These are phyloP conservation scores for Dentipellis sp. DNA, from an alignment of 768 basidiomycete species.

Conservation along the genomic window DNA sequence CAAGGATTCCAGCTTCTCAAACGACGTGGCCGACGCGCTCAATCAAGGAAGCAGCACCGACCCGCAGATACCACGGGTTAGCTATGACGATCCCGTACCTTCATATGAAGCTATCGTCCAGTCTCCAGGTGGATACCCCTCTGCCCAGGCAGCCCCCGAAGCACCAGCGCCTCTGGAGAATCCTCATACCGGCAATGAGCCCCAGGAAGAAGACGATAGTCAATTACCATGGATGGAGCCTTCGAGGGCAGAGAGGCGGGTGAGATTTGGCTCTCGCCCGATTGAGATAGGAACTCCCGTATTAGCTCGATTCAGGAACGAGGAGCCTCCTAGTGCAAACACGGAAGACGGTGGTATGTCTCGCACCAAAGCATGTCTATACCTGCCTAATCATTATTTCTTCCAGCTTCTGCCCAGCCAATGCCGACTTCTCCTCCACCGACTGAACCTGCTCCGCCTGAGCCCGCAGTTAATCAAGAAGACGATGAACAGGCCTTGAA, in stretches of 20 bases:
- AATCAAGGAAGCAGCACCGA: neutral
- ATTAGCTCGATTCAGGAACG: neutral
- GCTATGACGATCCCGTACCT: conserved; percentile 26
- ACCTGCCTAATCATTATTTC: neutral
- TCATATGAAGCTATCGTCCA: conserved; percentile 25
- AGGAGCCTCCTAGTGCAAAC: neutral
- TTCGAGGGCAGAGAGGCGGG: conserved; percentile 5
- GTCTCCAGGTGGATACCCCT: neutral
- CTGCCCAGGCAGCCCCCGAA: too few species aligned
- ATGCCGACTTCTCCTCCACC: neutral
- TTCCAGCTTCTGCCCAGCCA: neutral
- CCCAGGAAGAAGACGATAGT: conserved; percentile 16
- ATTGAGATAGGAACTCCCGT: conserved; percentile 4
- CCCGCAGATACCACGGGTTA: neutral
- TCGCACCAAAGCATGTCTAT: neutral
- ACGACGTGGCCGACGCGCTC: neutral
- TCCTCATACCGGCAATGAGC: neutral
- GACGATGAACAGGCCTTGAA: conserved; percentile 48
- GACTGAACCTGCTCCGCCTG: neutral
- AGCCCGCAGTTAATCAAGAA: neutral
- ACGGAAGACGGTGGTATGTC: neutral
- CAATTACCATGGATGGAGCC: conserved; percentile 21
- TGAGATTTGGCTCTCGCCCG: conserved; percentile 6
- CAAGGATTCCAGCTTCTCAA: conserved; percentile 9
- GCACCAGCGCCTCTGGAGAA: neutral